Percentiles rank a stretch among this genome's conserved stretches.
These are phyloP conservation scores for Dioscorea alata DNA, from an alignment of 106 monocot species.

Conservation along the genomic window DNA sequence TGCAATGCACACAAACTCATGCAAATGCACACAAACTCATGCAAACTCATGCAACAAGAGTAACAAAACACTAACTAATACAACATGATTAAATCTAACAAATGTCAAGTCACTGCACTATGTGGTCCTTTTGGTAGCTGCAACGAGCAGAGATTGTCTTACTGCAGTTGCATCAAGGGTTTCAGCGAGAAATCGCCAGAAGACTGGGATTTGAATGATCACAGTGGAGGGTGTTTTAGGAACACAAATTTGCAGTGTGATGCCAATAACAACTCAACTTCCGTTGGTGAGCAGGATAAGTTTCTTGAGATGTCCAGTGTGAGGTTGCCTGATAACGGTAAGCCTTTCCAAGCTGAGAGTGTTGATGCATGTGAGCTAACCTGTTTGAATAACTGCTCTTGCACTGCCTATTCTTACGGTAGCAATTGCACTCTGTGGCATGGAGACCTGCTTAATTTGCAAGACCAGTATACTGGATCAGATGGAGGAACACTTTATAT, in stretches of 20 bases:
- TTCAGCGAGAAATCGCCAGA: neutral
- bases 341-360: neutral
- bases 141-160: neutral
- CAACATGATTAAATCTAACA: too few species aligned
- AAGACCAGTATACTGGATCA: neutral
- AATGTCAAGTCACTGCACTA: neutral
- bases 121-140: conserved; percentile 1
- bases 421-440: conserved; percentile 1
- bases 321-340: neutral
- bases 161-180: conserved; percentile 1
- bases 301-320: conserved; percentile 10
- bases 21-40: too few species aligned
- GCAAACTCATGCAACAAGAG: too few species aligned
- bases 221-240: neutral
- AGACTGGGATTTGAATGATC: conserved; percentile 1
- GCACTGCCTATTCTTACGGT: conserved; percentile 12
- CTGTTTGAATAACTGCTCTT: conserved; percentile 18
- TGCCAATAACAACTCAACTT: neutral
- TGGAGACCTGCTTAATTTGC: conserved; percentile 4
- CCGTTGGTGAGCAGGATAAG: neutral
- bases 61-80: too few species aligned
- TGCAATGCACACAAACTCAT: too few species aligned
- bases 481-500: conserved; percentile 2
- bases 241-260: neutral
- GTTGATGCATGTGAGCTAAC: neutral